Conservation (phyloP, 345 rosid species). For the Acer saccharum region DNA sequence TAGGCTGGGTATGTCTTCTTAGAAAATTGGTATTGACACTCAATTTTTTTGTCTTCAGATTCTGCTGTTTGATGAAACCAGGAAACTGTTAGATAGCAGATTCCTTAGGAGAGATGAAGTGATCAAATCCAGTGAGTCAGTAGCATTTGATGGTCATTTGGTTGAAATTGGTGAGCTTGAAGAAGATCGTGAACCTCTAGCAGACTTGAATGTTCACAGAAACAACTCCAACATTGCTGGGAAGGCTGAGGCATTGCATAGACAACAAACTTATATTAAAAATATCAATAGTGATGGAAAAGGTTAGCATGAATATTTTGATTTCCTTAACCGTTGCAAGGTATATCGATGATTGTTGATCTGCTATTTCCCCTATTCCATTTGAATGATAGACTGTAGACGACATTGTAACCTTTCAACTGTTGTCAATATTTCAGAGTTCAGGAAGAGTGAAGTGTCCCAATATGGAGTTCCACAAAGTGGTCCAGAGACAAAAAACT, state of each 20-base stretch:
- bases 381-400: neutral
- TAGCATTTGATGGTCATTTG: slow-evolving; percentile 46
- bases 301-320: slow-evolving; percentile 16
- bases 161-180: slow-evolving; percentile 52
- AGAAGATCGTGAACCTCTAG: slow-evolving; percentile 16
- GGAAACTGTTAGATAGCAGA: slow-evolving; percentile 43
- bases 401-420: neutral
- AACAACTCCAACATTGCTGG: slow-evolving; percentile 13
- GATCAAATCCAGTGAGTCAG: slow-evolving; percentile 46
- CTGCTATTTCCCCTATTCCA: neutral
- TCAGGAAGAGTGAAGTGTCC: slow-evolving; percentile 12
- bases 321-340: neutral
- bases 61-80: slow-evolving; percentile 49
- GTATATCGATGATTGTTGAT: neutral
- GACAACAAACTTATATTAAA: slow-evolving; percentile 10
- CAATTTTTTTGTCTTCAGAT: slow-evolving; percentile 36
- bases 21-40: neutral
- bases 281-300: slow-evolving; percentile 2
- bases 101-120: slow-evolving; percentile 55
- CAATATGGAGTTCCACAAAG: slow-evolving; percentile 9
- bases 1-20: neutral
- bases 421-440: slow-evolving; percentile 18
- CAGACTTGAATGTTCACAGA: slow-evolving; percentile 11
- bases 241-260: slow-evolving; percentile 15
- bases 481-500: neutral